Conservation (phyloP, 495 filamentous ascomycete genomes). For the Penicillium silybi region DNA sequence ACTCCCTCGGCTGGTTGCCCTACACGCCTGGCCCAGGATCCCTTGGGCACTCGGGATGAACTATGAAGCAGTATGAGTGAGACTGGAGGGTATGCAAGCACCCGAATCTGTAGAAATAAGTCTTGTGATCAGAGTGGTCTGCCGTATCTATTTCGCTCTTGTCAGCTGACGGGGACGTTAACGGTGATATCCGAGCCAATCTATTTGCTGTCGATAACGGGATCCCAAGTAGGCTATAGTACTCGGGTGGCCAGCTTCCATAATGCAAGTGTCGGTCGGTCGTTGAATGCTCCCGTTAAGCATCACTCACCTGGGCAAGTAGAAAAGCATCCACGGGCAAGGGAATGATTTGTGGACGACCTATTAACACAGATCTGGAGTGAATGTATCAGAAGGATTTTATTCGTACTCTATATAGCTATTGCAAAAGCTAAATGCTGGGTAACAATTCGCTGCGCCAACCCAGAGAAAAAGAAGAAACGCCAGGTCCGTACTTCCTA, state of each 20-base stretch:
- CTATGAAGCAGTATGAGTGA: neutral
- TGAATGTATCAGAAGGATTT: neutral
- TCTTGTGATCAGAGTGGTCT: neutral
- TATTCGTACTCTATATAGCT: slow-evolving; percentile 2
- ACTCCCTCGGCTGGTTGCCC: neutral
- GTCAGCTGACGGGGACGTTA: neutral
- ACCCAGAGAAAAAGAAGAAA: neutral
- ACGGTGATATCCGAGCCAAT: no score
- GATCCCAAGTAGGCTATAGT: neutral
- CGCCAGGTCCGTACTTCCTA: neutral
- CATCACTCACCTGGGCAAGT: no score
- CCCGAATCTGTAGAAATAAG: neutral
- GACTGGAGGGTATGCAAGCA: neutral
- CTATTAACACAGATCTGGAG: neutral
- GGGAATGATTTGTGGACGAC: no score
- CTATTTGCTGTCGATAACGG: neutral
- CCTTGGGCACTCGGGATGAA: neutral
- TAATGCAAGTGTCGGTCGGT: no score
- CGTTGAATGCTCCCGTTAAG: no score
- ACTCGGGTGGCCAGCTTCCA: no score
- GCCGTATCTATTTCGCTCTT: neutral
- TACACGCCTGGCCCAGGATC: no score
- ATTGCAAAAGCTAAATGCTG: slow-evolving; percentile 4
- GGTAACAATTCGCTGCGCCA: slow-evolving; percentile 4
- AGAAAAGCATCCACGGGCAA: no score